These are phyloP conservation scores for Amphirosellinia nigrospora DNA, from an alignment of 495 filamentous ascomycete genomes.

Conservation along the genomic window DNA sequence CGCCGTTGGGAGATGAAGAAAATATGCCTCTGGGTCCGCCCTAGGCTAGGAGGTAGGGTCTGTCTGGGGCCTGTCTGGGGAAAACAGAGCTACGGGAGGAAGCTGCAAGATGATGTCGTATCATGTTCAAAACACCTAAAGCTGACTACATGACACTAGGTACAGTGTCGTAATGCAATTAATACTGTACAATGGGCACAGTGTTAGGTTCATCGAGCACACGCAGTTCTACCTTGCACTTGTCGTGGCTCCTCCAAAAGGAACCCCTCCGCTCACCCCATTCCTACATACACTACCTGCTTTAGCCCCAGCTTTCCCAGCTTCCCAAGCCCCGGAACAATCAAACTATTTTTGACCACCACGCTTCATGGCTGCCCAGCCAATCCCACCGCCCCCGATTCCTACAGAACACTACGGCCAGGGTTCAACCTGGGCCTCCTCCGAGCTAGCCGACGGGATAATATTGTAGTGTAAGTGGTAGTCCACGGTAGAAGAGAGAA, in stretches of 20 bases:
- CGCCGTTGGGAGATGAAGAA: too few relatives aligned
- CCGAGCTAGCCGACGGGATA: conserved; percentile 5
- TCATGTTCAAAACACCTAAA: neutral
- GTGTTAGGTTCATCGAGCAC: neutral
- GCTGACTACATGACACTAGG: neutral
- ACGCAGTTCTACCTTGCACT: conserved; percentile 1
- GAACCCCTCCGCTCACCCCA: neutral
- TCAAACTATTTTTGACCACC: conserved; percentile 11
- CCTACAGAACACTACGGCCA: neutral
- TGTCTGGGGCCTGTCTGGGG: too few relatives aligned
- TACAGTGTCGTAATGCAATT: neutral
- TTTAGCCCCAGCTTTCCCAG: neutral
- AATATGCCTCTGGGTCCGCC: too few relatives aligned
- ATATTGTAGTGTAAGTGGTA: neutral
- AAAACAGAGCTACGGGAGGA: conserved; percentile 3
- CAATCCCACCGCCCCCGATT: neutral
- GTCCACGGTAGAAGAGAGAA: neutral
- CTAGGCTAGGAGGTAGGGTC: too few relatives aligned
- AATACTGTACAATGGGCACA: neutral
- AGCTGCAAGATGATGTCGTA: conserved; percentile 16
- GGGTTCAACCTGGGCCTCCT: neutral
- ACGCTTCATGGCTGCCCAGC: neutral
- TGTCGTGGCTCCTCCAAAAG: neutral
- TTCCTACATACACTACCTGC: neutral
- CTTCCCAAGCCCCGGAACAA: neutral